phyloP scores from a whole-genome alignment of 495 filamentous ascomycete genomes.

The Tuber indicum region DNA sequence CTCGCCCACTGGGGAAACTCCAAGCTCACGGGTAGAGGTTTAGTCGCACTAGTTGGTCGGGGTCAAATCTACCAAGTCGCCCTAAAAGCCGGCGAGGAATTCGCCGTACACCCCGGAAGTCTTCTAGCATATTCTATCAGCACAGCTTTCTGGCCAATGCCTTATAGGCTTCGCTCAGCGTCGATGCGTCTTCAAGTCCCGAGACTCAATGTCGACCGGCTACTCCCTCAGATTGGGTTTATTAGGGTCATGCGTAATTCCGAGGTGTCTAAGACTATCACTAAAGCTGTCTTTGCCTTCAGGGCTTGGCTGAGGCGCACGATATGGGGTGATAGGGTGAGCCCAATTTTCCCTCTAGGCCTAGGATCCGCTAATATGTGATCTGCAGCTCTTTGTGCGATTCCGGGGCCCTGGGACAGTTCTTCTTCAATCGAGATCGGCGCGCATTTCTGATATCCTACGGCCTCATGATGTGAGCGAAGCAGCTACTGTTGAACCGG shows the following conservation, averaged over 20 bases:
- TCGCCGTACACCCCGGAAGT: slow-evolving; percentile 78
- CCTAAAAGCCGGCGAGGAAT: slow-evolving; percentile 71
- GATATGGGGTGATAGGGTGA: slow-evolving; percentile 86
- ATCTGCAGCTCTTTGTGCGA: slow-evolving; percentile 66
- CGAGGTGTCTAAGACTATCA: slow-evolving; percentile 60
- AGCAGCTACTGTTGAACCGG: slow-evolving; percentile 62
- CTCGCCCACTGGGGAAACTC: slow-evolving; percentile 88
- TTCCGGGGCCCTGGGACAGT: slow-evolving; percentile 81
- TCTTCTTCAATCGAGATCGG: slow-evolving; percentile 74
- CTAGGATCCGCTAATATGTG: neutral
- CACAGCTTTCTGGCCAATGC: slow-evolving; percentile 57
- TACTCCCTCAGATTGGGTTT: slow-evolving; percentile 61
- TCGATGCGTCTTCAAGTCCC: slow-evolving; percentile 74
- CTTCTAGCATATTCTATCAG: slow-evolving; percentile 79
- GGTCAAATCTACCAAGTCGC: slow-evolving; percentile 81
- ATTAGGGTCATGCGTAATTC: slow-evolving; percentile 62
- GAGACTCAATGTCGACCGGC: slow-evolving; percentile 44
- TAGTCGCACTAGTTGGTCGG: slow-evolving; percentile 73
- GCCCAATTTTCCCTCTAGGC: slow-evolving; percentile 13
- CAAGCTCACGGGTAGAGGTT: slow-evolving; percentile 73
- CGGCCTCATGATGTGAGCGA: slow-evolving; percentile 73
- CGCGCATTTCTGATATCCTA: slow-evolving; percentile 67
- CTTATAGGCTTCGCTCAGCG: slow-evolving; percentile 77
- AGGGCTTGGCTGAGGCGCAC: slow-evolving; percentile 68
- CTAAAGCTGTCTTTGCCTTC: slow-evolving; percentile 55